A percentile compares a stretch with the other conserved stretches of the same genome.
Conservation (phyloP, 345 rosid genomes). For the Brassica incana region DNA sequence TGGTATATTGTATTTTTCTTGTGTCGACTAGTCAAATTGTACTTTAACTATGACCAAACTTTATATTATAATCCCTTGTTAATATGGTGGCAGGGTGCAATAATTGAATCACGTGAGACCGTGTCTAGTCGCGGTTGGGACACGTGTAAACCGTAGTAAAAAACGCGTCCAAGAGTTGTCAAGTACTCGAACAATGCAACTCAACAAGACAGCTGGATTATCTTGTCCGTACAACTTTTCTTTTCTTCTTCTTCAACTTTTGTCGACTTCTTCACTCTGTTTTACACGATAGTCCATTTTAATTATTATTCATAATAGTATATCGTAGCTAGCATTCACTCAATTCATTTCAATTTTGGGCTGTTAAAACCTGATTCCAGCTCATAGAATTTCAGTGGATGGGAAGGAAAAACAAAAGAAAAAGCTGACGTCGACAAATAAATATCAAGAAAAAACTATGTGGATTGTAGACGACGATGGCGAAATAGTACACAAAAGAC, state of each 20-base stretch:
- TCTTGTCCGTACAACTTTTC: slow-evolving; percentile 21
- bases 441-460: background rate
- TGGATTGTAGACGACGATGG: background rate
- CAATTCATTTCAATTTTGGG: slow-evolving; percentile 30
- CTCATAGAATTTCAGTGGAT: slow-evolving; percentile 24
- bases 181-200: slow-evolving; percentile 11
- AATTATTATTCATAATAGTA: background rate
- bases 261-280: slow-evolving; percentile 20
- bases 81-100: background rate
- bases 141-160: slow-evolving; percentile 25
- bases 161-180: slow-evolving; percentile 20
- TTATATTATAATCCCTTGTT: background rate
- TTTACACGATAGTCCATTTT: background rate
- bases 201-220: slow-evolving; percentile 27
- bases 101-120: background rate
- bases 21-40: background rate
- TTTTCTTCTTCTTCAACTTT: slow-evolving; percentile 1
- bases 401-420: background rate
- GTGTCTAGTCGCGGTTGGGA: background rate
- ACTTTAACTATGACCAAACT: background rate
- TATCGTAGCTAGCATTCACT: background rate
- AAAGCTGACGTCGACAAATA: slow-evolving; percentile 25
- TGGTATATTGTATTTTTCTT: background rate
- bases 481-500: background rate
- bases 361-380: slow-evolving; percentile 26